Conservation (phyloP, 805 yeast genomes). For the Candida yuanshanica region DNA sequence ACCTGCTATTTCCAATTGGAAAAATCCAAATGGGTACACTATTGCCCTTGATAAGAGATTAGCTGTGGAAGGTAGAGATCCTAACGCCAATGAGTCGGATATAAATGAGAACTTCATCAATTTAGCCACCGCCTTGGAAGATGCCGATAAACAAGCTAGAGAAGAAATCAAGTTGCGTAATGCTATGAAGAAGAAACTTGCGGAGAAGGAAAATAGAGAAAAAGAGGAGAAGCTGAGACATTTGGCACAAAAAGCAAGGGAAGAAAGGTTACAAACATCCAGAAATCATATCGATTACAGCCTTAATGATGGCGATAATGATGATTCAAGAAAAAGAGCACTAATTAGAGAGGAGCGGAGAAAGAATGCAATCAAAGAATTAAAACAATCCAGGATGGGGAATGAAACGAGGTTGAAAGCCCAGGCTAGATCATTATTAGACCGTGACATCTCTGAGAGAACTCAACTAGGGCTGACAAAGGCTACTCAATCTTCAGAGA, state of each 20-base stretch:
- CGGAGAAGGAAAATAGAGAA: conserved; percentile 42
- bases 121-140: conserved; percentile 65
- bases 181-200: conserved; percentile 40
- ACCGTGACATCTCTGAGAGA: conserved; percentile 50
- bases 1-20: conserved; percentile 91
- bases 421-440: conserved; percentile 37
- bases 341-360: conserved; percentile 38
- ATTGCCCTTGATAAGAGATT: conserved; percentile 75
- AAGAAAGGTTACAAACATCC: conserved; percentile 23
- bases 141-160: conserved; percentile 59
- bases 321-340: conserved; percentile 30
- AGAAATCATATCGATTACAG: not conserved
- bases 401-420: conserved; percentile 37
- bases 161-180: conserved; percentile 48
- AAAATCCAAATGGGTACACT: conserved; percentile 85
- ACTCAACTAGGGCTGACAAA: conserved; percentile 46
- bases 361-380: conserved; percentile 41
- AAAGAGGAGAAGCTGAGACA: conserved; percentile 46
- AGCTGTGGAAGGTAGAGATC: conserved; percentile 39
- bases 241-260: conserved; percentile 45
- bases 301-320: conserved; percentile 5
- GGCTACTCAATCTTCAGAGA: conserved; percentile 32
- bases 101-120: conserved; percentile 54
- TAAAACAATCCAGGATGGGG: conserved; percentile 38
- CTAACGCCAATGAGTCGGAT: conserved; percentile 29